Percentiles rank a stretch among this genome's conserved stretches.
Conservation (phyloP, 2,329 filamentous ascomycete genomes). For the Aspergillus sp. region DNA sequence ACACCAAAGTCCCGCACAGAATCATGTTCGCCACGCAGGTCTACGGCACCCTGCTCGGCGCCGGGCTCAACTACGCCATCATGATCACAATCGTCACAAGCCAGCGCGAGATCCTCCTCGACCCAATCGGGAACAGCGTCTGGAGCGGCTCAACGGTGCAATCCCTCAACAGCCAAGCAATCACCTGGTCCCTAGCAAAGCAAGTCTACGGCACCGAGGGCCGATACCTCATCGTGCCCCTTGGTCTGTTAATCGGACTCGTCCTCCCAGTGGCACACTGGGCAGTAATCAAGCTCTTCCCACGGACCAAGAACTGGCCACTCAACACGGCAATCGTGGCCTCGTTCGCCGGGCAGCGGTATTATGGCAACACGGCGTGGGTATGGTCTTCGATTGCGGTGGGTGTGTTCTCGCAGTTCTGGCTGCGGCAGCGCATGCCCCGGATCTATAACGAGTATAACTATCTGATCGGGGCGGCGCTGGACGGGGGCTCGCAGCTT, state of each 20-base stretch:
- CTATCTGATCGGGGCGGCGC: conserved; percentile 8
- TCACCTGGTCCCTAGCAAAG: conserved; percentile 50
- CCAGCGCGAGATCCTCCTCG: conserved; percentile 50
- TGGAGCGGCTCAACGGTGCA: conserved; percentile 58
- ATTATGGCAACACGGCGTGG: conserved; percentile 5
- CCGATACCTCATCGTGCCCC: conserved; percentile 50
- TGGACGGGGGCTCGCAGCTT: conserved; percentile 9
- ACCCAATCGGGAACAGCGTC: conserved; percentile 48
- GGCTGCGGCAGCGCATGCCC: conserved; percentile 5
- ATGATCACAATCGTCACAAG: conserved; percentile 55
- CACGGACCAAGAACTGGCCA: conserved; percentile 11
- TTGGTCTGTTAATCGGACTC: conserved; percentile 52
- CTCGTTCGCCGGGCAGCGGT: conserved; percentile 1
- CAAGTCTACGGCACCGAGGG: conserved; percentile 52
- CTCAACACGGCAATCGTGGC: conserved; percentile 10
- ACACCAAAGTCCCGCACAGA: conserved; percentile 56
- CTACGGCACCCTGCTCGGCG: conserved; percentile 56
- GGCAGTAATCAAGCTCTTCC: conserved; percentile 15
- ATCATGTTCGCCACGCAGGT: conserved; percentile 58
- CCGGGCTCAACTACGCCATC: conserved; percentile 55
- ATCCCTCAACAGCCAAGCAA: conserved; percentile 36
- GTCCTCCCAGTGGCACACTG: conserved; percentile 48
- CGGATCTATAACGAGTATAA: conserved; percentile 10
- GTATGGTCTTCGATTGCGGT: conserved; percentile 1
- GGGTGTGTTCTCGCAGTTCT: conserved; percentile 8